Percentiles rank a stretch among this genome's conserved stretches.
Conservation (phyloP, 2,329 filamentous ascomycete genomes). For the Teratosphaeria epicoccoides region DNA sequence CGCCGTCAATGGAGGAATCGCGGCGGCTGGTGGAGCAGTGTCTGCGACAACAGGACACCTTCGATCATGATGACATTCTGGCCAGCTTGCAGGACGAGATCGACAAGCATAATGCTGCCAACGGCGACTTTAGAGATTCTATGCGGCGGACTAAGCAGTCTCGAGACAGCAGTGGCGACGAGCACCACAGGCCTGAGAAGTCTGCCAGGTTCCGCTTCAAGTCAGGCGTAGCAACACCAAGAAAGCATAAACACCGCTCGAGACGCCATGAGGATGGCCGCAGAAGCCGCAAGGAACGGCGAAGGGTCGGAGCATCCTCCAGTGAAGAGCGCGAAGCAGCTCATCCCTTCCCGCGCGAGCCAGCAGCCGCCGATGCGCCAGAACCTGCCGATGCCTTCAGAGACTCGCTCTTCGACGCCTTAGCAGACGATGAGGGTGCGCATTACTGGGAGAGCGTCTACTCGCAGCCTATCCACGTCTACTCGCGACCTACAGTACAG, state of each 20-base stretch:
- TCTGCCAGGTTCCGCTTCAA: slow-evolving; percentile 24
- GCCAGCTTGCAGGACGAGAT: slow-evolving; percentile 24
- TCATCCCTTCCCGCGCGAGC: slow-evolving; percentile 25
- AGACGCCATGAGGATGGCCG: slow-evolving; percentile 6
- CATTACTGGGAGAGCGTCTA: slow-evolving; percentile 93
- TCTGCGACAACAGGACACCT: slow-evolving; percentile 5
- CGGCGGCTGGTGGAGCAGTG: slow-evolving; percentile 20
- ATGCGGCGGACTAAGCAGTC: slow-evolving; percentile 9
- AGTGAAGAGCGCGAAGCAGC: slow-evolving; percentile 9
- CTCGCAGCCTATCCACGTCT: slow-evolving; percentile 83
- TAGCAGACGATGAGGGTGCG: slow-evolving; percentile 93
- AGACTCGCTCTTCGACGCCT: slow-evolving; percentile 89
- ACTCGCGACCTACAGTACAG: slow-evolving; percentile 54
- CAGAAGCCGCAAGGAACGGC: slow-evolving; percentile 6
- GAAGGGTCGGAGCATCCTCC: slow-evolving; percentile 2
- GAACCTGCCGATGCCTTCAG: slow-evolving; percentile 62
- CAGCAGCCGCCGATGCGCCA: slow-evolving; percentile 10
- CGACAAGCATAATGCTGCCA: slow-evolving; percentile 20
- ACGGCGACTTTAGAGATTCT: slow-evolving; percentile 5
- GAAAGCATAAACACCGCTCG: slow-evolving; percentile 16
- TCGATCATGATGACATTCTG: slow-evolving; percentile 22
- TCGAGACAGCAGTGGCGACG: not conserved
- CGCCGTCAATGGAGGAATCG: slow-evolving; percentile 26
- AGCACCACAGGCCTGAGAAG: slow-evolving; percentile 1
- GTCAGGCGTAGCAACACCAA: slow-evolving; percentile 12